A percentile compares a stretch with the other conserved stretches of the same genome.
Evolutionary conservation across 768 basidiomycete species (phyloP).

Genomic region (Kwoniella heveanensis): DNA sequence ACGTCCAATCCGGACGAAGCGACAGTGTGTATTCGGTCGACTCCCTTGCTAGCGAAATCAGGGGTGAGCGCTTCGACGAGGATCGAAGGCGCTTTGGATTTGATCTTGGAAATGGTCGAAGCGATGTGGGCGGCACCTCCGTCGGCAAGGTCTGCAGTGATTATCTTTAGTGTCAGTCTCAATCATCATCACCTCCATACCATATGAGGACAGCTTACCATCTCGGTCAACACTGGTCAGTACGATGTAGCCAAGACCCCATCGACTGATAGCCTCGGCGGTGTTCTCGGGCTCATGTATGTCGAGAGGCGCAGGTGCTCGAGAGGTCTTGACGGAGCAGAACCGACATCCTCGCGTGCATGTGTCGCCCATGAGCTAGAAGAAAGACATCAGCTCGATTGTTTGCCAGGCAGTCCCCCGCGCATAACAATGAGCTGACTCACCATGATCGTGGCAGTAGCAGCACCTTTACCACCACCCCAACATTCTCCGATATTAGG

Average conservation of each 20-base stretch:
- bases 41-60: conserved; percentile 79
- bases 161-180: too few relatives aligned
- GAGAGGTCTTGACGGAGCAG: conserved; percentile 94
- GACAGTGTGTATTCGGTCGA: conserved; percentile 71
- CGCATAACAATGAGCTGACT: conserved; percentile 28
- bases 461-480: conserved; percentile 80
- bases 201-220: conserved; percentile 65
- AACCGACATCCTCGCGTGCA: conserved; percentile 98
- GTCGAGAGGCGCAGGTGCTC: conserved; percentile 83
- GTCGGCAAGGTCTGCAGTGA: conserved; percentile 82
- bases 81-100: conserved; percentile 93
- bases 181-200: too few relatives aligned
- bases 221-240: conserved; percentile 95
- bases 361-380: conserved; percentile 95
- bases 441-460: conserved; percentile 99
- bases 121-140: conserved; percentile 94
- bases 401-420: neutral
- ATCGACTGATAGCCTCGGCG: conserved; percentile 94
- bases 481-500: conserved; percentile 99
- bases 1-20: conserved; percentile 94
- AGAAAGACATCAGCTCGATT: too few relatives aligned
- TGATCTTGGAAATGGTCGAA: conserved; percentile 90
- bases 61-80: conserved; percentile 95
- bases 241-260: conserved; percentile 98
- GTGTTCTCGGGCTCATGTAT: conserved; percentile 97